Conservation (phyloP, 164 flowering plant species). For the Tetracentron sinense region DNA sequence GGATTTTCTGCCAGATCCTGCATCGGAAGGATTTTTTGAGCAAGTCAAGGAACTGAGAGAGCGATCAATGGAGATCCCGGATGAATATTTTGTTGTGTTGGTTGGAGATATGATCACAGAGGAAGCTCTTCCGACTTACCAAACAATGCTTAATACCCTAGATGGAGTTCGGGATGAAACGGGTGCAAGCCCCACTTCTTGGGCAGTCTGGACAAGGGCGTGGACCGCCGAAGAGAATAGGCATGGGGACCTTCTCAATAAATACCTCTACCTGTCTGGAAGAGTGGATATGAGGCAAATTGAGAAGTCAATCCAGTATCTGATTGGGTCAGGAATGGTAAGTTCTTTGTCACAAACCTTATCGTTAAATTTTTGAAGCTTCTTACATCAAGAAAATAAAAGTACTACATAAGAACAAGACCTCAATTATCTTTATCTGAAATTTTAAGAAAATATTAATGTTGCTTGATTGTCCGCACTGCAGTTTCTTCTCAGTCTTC, state of each 20-base stretch:
- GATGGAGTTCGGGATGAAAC: conserved; percentile 67
- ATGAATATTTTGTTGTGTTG: conserved; percentile 63
- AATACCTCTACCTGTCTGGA: conserved; percentile 61
- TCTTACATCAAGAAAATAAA: not conserved
- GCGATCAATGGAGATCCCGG: conserved; percentile 65
- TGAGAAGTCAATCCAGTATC: conserved; percentile 72
- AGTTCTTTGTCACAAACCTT: conserved; percentile 11
- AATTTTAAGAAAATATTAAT: too few relatives aligned
- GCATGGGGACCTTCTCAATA: conserved; percentile 62
- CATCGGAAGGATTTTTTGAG: conserved; percentile 55
- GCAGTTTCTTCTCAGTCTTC: too few relatives aligned
- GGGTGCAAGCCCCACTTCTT: conserved; percentile 68
- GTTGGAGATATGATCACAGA: conserved; percentile 72
- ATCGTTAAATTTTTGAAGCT: not conserved
- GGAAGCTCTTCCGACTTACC: conserved; percentile 64
- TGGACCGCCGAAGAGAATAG: conserved; percentile 71
- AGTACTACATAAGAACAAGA: too few relatives aligned
- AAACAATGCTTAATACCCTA: conserved; percentile 63
- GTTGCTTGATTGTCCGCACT: too few relatives aligned
- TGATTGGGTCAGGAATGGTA: conserved; percentile 81
- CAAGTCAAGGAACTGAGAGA: conserved; percentile 58
- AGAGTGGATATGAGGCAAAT: conserved; percentile 70
- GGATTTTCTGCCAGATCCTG: conserved; percentile 67
- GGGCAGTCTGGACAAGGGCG: conserved; percentile 77
- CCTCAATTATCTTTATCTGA: too few relatives aligned